Percentiles rank a stretch among this genome's conserved stretches.
Conservation (phyloP, 805 yeast species). For the Lachancea waltii region DNA sequence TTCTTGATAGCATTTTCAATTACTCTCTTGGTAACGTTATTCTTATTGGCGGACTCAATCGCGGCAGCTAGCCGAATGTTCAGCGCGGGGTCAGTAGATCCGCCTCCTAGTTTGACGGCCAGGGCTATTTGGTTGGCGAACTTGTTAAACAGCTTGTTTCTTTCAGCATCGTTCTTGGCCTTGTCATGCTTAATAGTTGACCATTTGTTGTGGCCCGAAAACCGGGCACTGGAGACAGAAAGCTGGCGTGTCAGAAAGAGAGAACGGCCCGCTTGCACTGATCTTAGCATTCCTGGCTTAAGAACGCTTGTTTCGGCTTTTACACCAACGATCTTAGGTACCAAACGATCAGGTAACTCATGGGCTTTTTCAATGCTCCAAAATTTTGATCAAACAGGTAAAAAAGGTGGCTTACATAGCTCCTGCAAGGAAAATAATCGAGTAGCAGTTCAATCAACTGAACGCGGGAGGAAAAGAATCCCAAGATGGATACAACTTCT, state of each 20-base stretch:
- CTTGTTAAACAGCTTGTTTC: conserved; percentile 60
- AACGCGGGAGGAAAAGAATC: no score
- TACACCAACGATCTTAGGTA: no score
- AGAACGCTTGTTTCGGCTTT: no score
- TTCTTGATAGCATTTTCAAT: conserved; percentile 84
- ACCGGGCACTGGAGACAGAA: background rate
- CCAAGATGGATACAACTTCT: no score
- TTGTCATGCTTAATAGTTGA: conserved; percentile 90
- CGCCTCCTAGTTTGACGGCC: conserved; percentile 56
- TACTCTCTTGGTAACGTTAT: conserved; percentile 75
- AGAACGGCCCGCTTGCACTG: background rate
- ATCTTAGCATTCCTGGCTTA: conserved; percentile 4
- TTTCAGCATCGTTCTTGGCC: conserved; percentile 82
- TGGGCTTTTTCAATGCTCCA: no score
- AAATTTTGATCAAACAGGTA: no score
- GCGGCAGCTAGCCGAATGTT: conserved; percentile 62
- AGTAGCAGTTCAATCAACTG: no score
- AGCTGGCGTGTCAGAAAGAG: conserved; percentile 1
- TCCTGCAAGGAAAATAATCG: no score
- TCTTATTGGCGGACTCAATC: conserved; percentile 66
- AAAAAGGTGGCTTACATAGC: no score
- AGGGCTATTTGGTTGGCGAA: conserved; percentile 68
- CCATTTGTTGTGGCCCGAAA: conserved; percentile 89
- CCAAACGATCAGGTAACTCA: no score
- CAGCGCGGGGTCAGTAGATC: conserved; percentile 52